phyloP scores from a whole-genome alignment of 441 rosid species.

The Lepidium campestre region DNA sequence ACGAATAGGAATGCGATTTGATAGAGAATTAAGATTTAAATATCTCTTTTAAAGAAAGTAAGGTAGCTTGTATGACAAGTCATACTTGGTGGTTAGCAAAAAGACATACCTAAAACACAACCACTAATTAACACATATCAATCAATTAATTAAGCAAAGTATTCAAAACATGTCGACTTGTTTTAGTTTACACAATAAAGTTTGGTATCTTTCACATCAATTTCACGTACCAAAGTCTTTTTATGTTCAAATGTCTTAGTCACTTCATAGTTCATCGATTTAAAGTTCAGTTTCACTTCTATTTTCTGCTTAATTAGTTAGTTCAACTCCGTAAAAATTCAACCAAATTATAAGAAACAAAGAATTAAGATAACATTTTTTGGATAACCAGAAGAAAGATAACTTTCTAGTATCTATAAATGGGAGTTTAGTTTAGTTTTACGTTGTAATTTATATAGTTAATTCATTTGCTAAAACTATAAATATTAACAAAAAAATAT shows the following conservation, averaged over 20 bases:
- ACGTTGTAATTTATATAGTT: background rate
- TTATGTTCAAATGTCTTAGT: slow-evolving; percentile 22
- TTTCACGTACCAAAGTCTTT: slow-evolving; percentile 6
- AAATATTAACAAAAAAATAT: background rate
- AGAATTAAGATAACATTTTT: too few species aligned
- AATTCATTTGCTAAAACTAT: background rate
- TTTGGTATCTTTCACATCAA: slow-evolving; percentile 30
- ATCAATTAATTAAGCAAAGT: slow-evolving; percentile 1
- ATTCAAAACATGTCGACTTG: background rate
- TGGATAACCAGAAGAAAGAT: too few species aligned
- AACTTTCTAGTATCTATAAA: background rate
- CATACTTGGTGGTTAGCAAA: slow-evolving; percentile 21
- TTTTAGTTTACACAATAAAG: background rate
- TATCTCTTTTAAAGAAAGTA: background rate
- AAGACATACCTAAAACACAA: slow-evolving; percentile 25
- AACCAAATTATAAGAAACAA: background rate
- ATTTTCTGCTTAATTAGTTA: background rate
- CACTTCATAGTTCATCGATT: background rate
- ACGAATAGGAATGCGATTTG: slow-evolving; percentile 9
- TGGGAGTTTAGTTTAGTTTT: background rate
- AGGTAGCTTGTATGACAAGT: slow-evolving; percentile 21
- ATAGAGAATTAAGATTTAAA: background rate
- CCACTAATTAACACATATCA: slow-evolving; percentile 19
- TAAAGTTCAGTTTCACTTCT: background rate
- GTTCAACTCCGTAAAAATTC: background rate